Conservation (phyloP, 768 basidiomycete genomes). For the Trichaptum fuscoviolaceum region DNA sequence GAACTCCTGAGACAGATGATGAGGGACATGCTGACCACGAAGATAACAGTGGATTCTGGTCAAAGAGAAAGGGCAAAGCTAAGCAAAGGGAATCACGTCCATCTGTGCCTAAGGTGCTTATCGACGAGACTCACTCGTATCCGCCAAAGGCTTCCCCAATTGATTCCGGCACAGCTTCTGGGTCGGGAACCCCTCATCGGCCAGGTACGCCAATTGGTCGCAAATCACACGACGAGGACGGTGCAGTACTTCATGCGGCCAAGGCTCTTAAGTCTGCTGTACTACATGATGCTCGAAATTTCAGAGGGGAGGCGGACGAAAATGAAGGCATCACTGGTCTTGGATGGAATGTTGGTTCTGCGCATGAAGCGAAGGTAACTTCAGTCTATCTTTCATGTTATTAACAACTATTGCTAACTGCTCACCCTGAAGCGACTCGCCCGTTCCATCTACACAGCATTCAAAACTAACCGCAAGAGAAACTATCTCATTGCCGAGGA, state of each 20-base stretch:
- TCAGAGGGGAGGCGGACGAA: slow-evolving; percentile 43
- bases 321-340: slow-evolving; percentile 28
- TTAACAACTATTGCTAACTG: slow-evolving; percentile 6
- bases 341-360: slow-evolving; percentile 49
- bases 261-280: slow-evolving; percentile 64
- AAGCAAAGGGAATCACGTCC: slow-evolving; percentile 18
- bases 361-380: slow-evolving; percentile 62
- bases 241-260: slow-evolving; percentile 48
- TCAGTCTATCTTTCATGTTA: background rate
- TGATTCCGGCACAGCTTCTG: slow-evolving; percentile 1
- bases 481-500: slow-evolving; percentile 62
- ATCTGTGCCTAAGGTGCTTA: background rate
- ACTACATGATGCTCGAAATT: slow-evolving; percentile 71
- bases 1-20: slow-evolving; percentile 14
- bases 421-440: slow-evolving; percentile 51
- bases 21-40: slow-evolving; percentile 11
- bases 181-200: slow-evolving; percentile 7
- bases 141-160: background rate
- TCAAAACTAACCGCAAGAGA: slow-evolving; percentile 45
- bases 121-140: background rate
- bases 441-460: slow-evolving; percentile 55
- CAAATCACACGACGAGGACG: slow-evolving; percentile 22
- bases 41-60: slow-evolving; percentile 9
- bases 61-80: slow-evolving; percentile 23
- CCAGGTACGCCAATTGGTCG: slow-evolving; percentile 14